Evolutionary conservation across 495 filamentous ascomycete genomes (phyloP), one percentile per base, ranked within the genome.

Genomic region (Penicillium tannophilum): DNA sequence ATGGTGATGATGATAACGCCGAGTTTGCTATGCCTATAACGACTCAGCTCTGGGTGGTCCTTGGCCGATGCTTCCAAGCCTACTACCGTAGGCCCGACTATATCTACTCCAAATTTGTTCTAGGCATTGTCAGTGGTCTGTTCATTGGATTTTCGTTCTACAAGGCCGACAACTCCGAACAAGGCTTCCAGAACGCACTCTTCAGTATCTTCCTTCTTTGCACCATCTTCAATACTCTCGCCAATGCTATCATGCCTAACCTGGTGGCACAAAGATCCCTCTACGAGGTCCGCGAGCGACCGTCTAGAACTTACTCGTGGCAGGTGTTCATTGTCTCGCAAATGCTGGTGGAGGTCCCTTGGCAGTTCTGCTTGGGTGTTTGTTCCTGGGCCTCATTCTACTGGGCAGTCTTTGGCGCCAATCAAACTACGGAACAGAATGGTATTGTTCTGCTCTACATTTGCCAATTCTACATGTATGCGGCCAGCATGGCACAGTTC

Each of bases 91-190:
- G 75, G 17, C 81, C 83, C 0, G 72, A 73, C 30, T 86, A 85
- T 58, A 69, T 85, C 28, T 72, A 74, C 24, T 71, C 73, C 39
- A 76, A 77, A 60, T 72, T 82, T 51, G 72, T 82, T 30, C 72
- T 90, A 0, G 81, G 83, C 42, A 75, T 73, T 41, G 41, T 64
- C 0, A 68, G 64, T 8, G 71, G 80, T 5, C 77, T 95, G 10
- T 94, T 96, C 76, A 91, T 93, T 66, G 91, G 90, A 16, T 93
- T 97, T 74, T 90, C 90, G 42, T 95, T 97, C 78, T 92, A 44
- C 23, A 23, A 16, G 5, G 20, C 35, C 10, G 39, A 83, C 56
- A 88, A 84, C 66, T 79, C 82, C 1, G 75, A 85, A 11, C 89
- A 93, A 67, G 92, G 90, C 31, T 83, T 95, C 19, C 90, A 93